Conservation (phyloP, 2,329 filamentous ascomycete species). For the Nigrograna mackinnonii region DNA sequence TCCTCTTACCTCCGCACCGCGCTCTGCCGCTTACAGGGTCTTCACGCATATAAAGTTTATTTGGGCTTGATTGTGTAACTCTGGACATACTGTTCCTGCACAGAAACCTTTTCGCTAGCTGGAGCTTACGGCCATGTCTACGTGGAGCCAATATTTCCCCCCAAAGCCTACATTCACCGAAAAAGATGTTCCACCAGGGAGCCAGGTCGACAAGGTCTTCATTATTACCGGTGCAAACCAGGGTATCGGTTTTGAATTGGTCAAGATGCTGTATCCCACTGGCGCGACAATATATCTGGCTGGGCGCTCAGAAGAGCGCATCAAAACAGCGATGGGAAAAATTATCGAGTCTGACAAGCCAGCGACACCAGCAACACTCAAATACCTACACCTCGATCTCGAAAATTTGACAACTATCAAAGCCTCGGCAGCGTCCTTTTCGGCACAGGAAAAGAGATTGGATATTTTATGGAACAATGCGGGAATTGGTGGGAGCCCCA, state of each 20-base stretch:
- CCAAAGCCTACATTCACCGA: constrained; percentile 4
- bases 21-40: too few species aligned
- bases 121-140: too few species aligned
- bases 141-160: constrained; percentile 2
- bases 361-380: constrained; percentile 7
- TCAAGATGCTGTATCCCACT: constrained; percentile 56
- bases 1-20: too few species aligned
- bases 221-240: constrained; percentile 57
- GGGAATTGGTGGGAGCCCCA: background rate
- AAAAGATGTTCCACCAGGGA: constrained; percentile 6
- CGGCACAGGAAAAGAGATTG: background rate
- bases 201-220: constrained; percentile 50
- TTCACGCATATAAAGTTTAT: too few species aligned
- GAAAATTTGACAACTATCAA: constrained; percentile 41
- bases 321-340: constrained; percentile 43
- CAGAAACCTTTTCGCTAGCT: too few species aligned
- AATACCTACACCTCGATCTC: constrained; percentile 35
- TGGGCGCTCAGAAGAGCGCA: constrained; percentile 44
- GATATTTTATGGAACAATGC: constrained; percentile 19
- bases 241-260: constrained; percentile 57
- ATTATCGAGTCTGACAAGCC: background rate
- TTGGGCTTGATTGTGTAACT: too few species aligned
- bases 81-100: too few species aligned
- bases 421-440: background rate
- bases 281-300: constrained; percentile 57